phyloP scores from a whole-genome alignment of 805 yeast genomes.

The Yamadazyma insecticola region DNA sequence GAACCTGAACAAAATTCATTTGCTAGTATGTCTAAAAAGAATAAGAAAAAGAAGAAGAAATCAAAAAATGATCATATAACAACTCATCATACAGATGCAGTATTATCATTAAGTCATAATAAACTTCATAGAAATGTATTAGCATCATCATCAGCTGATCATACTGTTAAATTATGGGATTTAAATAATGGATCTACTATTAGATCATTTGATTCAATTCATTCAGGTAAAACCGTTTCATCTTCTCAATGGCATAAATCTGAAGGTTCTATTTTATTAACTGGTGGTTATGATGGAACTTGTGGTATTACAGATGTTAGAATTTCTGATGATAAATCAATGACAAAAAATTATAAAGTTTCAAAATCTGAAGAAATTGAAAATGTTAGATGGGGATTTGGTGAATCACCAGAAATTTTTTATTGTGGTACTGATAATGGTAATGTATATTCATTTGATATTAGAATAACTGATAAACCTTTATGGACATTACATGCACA shows the following conservation, averaged over 20 bases:
- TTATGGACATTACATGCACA: conserved; percentile 97
- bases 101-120: conserved; percentile 82
- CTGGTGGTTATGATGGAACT: conserved; percentile 92
- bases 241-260: conserved; percentile 77
- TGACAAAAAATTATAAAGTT: conserved; percentile 63
- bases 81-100: conserved; percentile 91
- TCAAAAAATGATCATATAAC: conserved; percentile 47
- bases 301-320: conserved; percentile 84
- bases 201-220: conserved; percentile 67
- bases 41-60: conserved; percentile 49
- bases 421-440: conserved; percentile 92
- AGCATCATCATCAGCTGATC: conserved; percentile 93
- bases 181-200: conserved; percentile 69
- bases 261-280: conserved; percentile 65
- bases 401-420: conserved; percentile 48
- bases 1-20: conserved; percentile 51
- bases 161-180: conserved; percentile 95
- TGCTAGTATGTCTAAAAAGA: conserved; percentile 36
- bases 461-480: conserved; percentile 63
- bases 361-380: conserved; percentile 78
- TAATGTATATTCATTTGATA: conserved; percentile 82
- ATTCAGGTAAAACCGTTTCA: conserved; percentile 77
- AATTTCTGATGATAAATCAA: conserved; percentile 52
- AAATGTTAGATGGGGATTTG: conserved; percentile 68
- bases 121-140: conserved; percentile 74